phyloP scores from a whole-genome alignment of 1,139 yeast species.

The Groenewaldozyma sp. region DNA sequence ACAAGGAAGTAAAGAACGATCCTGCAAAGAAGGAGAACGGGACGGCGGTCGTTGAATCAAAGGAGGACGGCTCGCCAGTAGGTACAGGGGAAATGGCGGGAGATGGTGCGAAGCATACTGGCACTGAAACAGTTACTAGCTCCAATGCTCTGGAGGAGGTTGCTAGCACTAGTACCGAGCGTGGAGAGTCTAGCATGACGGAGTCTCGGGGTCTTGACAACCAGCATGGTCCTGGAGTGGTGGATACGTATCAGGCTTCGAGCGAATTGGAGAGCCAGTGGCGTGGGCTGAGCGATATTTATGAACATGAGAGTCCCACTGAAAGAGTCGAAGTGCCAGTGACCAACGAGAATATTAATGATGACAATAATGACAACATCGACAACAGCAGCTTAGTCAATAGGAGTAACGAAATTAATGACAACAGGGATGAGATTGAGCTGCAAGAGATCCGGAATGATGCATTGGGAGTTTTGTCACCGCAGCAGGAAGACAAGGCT shows the following conservation, averaged over 20 bases:
- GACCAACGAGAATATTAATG: neutral
- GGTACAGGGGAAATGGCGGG: slow-evolving; percentile 11
- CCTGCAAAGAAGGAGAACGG: slow-evolving; percentile 27
- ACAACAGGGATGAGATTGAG: slow-evolving; percentile 11
- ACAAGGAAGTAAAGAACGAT: slow-evolving; percentile 32
- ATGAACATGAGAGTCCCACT: neutral
- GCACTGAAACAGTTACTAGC: neutral
- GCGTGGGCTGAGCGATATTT: neutral
- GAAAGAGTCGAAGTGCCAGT: neutral
- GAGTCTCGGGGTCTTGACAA: neutral
- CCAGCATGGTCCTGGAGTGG: neutral
- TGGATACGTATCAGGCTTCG: neutral
- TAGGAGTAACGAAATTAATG: no score
- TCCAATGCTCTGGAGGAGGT: neutral
- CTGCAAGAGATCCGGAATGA: slow-evolving; percentile 17
- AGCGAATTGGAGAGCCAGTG: neutral
- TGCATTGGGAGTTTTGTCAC: neutral
- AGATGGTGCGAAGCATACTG: neutral
- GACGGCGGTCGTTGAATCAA: no score
- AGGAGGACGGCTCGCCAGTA: no score
- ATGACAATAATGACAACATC: neutral
- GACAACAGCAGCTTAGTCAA: neutral
- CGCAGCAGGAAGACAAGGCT: neutral
- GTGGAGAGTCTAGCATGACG: no score
- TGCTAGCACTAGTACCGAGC: neutral